Conservation (phyloP, 768 basidiomycete genomes). For the Calocybe cyanea region DNA sequence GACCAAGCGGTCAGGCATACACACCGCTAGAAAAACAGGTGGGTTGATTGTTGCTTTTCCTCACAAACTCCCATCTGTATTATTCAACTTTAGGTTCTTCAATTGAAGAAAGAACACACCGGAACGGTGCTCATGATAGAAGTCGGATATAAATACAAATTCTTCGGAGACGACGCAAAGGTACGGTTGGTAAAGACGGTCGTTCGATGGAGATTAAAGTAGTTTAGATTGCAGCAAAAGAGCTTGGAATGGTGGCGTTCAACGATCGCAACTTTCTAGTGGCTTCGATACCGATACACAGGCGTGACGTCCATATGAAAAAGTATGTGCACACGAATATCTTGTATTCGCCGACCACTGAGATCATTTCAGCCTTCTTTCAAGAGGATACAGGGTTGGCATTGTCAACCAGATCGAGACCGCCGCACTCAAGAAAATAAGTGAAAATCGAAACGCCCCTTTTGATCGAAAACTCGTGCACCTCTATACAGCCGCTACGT, state of each 20-base stretch:
- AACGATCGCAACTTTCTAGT: slow-evolving; percentile 67
- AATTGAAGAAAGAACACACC: slow-evolving; percentile 61
- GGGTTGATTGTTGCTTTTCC: not conserved
- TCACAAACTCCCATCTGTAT: not conserved
- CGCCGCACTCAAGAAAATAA: slow-evolving; percentile 81
- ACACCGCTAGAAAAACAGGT: slow-evolving; percentile 79
- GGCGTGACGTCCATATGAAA: slow-evolving; percentile 68
- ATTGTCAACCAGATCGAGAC: slow-evolving; percentile 83
- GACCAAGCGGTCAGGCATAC: slow-evolving; percentile 67
- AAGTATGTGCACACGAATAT: slow-evolving; percentile 42
- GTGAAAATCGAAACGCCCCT: slow-evolving; percentile 68
- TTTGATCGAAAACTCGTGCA: slow-evolving; percentile 75
- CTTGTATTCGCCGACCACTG: not conserved
- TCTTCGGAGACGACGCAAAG: slow-evolving; percentile 83
- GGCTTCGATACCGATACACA: slow-evolving; percentile 69
- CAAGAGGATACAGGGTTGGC: slow-evolving; percentile 79
- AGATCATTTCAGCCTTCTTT: slow-evolving; percentile 47
- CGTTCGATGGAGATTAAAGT: slow-evolving; percentile 2
- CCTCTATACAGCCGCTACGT: slow-evolving; percentile 88
- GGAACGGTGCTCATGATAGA: slow-evolving; percentile 75
- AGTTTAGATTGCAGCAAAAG: slow-evolving; percentile 63
- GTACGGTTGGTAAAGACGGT: slow-evolving; percentile 27
- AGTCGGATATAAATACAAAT: slow-evolving; percentile 80
- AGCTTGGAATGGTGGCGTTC: slow-evolving; percentile 76
- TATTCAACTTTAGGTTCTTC: slow-evolving; percentile 37